A percentile compares a stretch with the other conserved stretches of the same genome.
phyloP scores from a whole-genome alignment of 345 rosid species.

The Linum tenue region DNA sequence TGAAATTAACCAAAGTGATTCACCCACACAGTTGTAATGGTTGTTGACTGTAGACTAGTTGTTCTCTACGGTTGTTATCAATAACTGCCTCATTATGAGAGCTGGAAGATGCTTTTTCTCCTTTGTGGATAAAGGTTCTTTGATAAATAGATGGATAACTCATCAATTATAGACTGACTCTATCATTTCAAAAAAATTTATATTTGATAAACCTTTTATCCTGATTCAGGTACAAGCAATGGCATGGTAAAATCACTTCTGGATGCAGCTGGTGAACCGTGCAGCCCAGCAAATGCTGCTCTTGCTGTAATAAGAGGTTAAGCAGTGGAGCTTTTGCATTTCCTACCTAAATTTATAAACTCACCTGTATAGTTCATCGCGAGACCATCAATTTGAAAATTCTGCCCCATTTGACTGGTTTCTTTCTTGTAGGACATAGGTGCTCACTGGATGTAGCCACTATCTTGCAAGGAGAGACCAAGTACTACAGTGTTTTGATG shows the following conservation, averaged over 20 bases:
- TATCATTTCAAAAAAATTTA: too few relatives aligned
- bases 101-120: too few relatives aligned
- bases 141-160: too few relatives aligned
- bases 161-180: background rate
- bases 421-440: constrained; percentile 50
- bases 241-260: constrained; percentile 88
- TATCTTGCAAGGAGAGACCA: constrained; percentile 56
- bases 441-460: constrained; percentile 76
- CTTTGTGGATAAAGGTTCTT: too few relatives aligned
- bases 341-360: background rate
- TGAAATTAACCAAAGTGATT: too few relatives aligned
- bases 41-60: too few relatives aligned
- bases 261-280: constrained; percentile 65
- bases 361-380: constrained; percentile 2
- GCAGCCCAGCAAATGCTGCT: constrained; percentile 52
- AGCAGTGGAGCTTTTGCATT: constrained; percentile 5
- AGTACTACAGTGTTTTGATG: constrained; percentile 77
- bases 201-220: background rate
- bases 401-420: background rate
- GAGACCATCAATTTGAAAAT: background rate
- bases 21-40: too few relatives aligned
- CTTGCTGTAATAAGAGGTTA: constrained; percentile 80
- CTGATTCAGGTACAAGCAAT: constrained; percentile 72
- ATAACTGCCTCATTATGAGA: background rate
- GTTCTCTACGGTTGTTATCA: background rate